These are phyloP conservation scores for Tetracladium setigerum DNA, from an alignment of 495 filamentous ascomycete genomes.

Conservation along the genomic window DNA sequence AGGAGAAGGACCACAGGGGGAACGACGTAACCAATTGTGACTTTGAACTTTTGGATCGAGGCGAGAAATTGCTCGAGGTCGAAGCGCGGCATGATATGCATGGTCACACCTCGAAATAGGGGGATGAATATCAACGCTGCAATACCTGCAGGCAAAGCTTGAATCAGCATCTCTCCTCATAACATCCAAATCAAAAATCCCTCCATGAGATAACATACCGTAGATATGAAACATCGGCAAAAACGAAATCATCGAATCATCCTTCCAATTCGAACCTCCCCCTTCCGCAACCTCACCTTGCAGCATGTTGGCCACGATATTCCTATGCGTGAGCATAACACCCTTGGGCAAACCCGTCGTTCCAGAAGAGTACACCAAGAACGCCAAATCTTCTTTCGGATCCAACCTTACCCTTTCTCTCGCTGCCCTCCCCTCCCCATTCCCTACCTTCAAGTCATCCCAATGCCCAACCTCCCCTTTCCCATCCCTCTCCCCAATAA, in stretches of 20 bases:
- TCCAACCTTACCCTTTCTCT: slow-evolving; percentile 30
- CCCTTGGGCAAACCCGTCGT: slow-evolving; percentile 92
- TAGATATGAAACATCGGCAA: slow-evolving; percentile 89
- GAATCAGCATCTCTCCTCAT: slow-evolving; percentile 62
- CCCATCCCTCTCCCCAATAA: slow-evolving; percentile 67
- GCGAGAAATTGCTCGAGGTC: slow-evolving; percentile 70
- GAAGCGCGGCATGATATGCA: slow-evolving; percentile 76
- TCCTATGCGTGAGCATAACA: slow-evolving; percentile 76
- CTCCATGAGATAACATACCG: slow-evolving; percentile 61
- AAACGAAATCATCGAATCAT: slow-evolving; percentile 65
- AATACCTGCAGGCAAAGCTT: slow-evolving; percentile 61
- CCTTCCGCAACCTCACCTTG: slow-evolving; percentile 46
- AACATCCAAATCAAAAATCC: slow-evolving; percentile 61
- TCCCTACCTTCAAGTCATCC: slow-evolving; percentile 43
- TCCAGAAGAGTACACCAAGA: slow-evolving; percentile 75
- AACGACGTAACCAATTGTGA: slow-evolving; percentile 73
- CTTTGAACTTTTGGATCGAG: slow-evolving; percentile 61
- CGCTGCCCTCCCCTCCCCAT: slow-evolving; percentile 1
- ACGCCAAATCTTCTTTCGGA: slow-evolving; percentile 50
- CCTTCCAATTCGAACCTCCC: slow-evolving; percentile 47
- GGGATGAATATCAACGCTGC: slow-evolving; percentile 43
- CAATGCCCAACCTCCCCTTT: slow-evolving; percentile 62
- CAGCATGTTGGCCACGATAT: slow-evolving; percentile 63
- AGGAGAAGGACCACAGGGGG: slow-evolving; percentile 81
- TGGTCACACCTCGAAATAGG: slow-evolving; percentile 55